Evolutionary conservation across 2,329 filamentous ascomycete species (phyloP), one percentile per base, ranked within the genome.

Genomic region (Penicillium sp.): DNA sequence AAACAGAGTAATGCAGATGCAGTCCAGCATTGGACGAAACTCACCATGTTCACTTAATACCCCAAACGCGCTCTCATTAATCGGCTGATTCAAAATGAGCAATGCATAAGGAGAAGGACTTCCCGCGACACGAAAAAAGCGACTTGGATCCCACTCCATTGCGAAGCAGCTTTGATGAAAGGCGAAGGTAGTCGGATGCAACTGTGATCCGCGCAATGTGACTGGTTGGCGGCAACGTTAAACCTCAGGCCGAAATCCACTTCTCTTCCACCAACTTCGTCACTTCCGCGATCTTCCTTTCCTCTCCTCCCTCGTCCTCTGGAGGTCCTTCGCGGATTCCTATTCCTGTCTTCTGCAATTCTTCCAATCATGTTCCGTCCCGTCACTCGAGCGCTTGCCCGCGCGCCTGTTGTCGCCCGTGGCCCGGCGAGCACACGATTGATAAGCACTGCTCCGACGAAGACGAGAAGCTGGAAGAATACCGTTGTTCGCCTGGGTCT

Each of bases 401-500:
- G 75, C 59, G 62, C 66, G 42, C 64, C 66, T 42, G 49, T 51
- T 49, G 59, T 63, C 56, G 59, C 52, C 54, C 65, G 62, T 60
- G 58, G 55, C 53, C 63, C 66, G 50, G 65, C 58, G 40, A 63
- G 47, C 60, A 64, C 57, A 57, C 74, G 80, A 70, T 80, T 77
- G 65, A 71, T 83, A 63, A 84, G 76, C 74, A 81, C 78, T 58
- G 75, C 61, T 52, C 61, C 67, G 46, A 75, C 86, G 65, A 88
- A 83, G 74, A 82, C 82, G 62, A 77, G 89, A 68, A 87, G 84
- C 67, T 95, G 89, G 88, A 95, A 91, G 79, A 86, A 83, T 69
- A 78, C 83, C 44, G 79, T 78, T 3, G 68, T 81, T 62, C 81
- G 92, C 75, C 86, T 89, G 81, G 88, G 83, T 57, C 67, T 93